phyloP scores from a whole-genome alignment of 352 stramenopile genomes.

The Globisporangium cylindrosporum region DNA sequence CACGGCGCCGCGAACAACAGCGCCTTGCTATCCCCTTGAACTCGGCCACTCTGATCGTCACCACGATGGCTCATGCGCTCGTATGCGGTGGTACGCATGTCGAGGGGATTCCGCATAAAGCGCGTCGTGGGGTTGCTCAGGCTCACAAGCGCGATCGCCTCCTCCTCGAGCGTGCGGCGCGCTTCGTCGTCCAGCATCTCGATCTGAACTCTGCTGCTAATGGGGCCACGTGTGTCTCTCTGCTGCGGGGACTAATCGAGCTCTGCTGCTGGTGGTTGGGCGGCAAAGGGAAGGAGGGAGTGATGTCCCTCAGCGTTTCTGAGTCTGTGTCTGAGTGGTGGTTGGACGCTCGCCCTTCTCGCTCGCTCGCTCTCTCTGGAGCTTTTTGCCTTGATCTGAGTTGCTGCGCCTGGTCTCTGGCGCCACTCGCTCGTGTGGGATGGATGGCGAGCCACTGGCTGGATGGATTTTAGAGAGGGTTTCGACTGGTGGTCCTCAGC shows the following conservation, averaged over 20 bases:
- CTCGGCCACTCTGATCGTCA: no score
- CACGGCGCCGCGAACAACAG: background rate
- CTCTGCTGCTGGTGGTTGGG: background rate
- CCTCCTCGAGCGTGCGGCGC: slow-evolving; percentile 51
- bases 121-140: slow-evolving; percentile 34
- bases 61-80: background rate
- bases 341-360: slow-evolving; percentile 6
- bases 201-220: background rate
- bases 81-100: background rate
- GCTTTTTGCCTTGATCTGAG: background rate
- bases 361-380: slow-evolving; percentile 12
- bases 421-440: slow-evolving; percentile 1
- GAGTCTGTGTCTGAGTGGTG: slow-evolving; percentile 29
- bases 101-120: background rate
- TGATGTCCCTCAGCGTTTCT: slow-evolving; percentile 11
- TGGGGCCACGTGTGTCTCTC: background rate
- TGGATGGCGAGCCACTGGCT: background rate
- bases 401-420: slow-evolving; percentile 14
- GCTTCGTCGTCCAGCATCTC: slow-evolving; percentile 54
- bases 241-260: background rate
- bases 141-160: slow-evolving; percentile 70
- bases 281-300: background rate
- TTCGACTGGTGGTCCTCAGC: background rate
- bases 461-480: background rate
- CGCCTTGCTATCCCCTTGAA: background rate